phyloP scores from a whole-genome alignment of 2,329 filamentous ascomycete species.

The Ascochyta koolunga region DNA sequence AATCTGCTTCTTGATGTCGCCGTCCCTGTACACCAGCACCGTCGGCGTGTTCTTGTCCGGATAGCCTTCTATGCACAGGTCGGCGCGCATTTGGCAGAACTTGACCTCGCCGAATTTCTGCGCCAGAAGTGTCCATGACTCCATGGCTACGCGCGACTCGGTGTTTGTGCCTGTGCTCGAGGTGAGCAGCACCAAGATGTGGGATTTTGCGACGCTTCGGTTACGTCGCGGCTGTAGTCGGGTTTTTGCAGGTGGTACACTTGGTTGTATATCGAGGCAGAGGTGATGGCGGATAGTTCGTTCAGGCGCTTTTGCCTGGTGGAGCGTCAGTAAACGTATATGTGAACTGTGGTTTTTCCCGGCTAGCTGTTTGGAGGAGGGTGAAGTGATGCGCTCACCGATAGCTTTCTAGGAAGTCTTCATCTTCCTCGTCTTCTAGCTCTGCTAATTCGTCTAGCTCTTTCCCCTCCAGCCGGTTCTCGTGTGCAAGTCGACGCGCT shows the following conservation, averaged over 20 bases:
- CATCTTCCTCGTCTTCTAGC: slow-evolving; percentile 94
- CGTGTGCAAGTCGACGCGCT: slow-evolving; percentile 81
- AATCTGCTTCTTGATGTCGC: slow-evolving; percentile 88
- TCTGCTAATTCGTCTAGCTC: slow-evolving; percentile 92
- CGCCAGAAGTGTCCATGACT: slow-evolving; percentile 86
- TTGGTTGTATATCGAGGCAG: slow-evolving; percentile 81
- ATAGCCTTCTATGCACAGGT: slow-evolving; percentile 95
- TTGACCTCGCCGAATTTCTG: slow-evolving; percentile 90
- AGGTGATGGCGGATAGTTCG: slow-evolving; percentile 76
- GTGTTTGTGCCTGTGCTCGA: slow-evolving; percentile 78
- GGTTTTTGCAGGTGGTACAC: slow-evolving; percentile 95
- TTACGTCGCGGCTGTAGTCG: slow-evolving; percentile 89
- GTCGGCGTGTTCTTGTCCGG: slow-evolving; percentile 95
- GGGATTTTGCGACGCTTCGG: slow-evolving; percentile 79
- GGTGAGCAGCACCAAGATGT: slow-evolving; percentile 78
- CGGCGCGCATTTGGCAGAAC: slow-evolving; percentile 92
- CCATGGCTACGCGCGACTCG: slow-evolving; percentile 81
- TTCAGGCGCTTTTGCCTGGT: slow-evolving; percentile 77
- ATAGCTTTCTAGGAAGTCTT: slow-evolving; percentile 87
- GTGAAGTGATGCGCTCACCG: slow-evolving; percentile 52
- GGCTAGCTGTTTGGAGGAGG: too few species aligned
- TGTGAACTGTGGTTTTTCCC: too few species aligned
- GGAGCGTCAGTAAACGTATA: background rate
- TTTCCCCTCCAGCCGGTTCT: slow-evolving; percentile 92
- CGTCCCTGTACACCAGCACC: slow-evolving; percentile 88